phyloP scores from a whole-genome alignment of 2,329 filamentous ascomycete genomes.

The Dryadomyces quercivorus region DNA sequence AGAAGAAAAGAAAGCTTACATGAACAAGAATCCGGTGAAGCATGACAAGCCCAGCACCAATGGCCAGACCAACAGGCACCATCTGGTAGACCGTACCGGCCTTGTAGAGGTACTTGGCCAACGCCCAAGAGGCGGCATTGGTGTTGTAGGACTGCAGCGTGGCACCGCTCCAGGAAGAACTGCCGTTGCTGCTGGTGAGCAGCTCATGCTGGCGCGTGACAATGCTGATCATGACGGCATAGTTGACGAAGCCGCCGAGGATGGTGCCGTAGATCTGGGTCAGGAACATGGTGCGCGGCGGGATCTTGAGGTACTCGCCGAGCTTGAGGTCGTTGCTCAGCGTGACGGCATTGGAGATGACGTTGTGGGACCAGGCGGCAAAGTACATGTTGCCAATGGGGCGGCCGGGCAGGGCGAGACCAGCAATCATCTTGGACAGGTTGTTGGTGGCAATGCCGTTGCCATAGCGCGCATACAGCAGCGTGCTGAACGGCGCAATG shows the following conservation, averaged over 20 bases:
- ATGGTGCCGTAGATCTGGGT: conserved; percentile 44
- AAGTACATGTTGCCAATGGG: conserved; percentile 47
- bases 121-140: conserved; percentile 34
- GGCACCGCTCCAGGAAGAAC: conserved; percentile 39
- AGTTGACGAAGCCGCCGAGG: conserved; percentile 37
- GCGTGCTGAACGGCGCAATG: conserved; percentile 39
- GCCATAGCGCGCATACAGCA: conserved; percentile 39
- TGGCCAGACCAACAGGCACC: conserved; percentile 35
- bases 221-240: conserved; percentile 35
- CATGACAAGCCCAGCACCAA: conserved; percentile 32
- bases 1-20: conserved; percentile 14
- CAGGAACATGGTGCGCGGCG: conserved; percentile 40
- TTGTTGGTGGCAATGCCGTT: conserved; percentile 48
- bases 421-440: conserved; percentile 43
- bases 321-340: conserved; percentile 43
- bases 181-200: conserved; percentile 31
- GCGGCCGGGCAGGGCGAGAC: conserved; percentile 34
- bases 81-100: conserved; percentile 28
- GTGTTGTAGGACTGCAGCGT: conserved; percentile 36
- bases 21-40: conserved; percentile 30
- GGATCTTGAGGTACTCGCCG: conserved; percentile 48
- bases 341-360: conserved; percentile 36
- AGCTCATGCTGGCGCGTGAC: conserved; percentile 35
- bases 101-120: conserved; percentile 41
- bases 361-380: conserved; percentile 45